Conservation (phyloP, 2,329 filamentous ascomycete genomes). For the Penicillium sp. region DNA sequence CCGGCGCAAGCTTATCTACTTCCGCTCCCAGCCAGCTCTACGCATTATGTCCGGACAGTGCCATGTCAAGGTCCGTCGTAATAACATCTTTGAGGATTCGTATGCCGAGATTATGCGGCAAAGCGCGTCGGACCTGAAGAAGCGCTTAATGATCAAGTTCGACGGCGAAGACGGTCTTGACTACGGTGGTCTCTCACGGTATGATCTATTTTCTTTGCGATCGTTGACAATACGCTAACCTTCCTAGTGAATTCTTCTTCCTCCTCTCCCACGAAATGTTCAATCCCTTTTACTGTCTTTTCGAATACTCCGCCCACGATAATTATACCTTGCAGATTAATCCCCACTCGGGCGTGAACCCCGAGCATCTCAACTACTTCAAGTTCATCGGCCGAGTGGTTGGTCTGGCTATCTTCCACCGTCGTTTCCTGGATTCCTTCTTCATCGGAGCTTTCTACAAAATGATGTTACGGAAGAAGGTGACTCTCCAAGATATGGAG, state of each 20-base stretch:
- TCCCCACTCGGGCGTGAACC: constrained; percentile 97
- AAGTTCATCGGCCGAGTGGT: constrained; percentile 99
- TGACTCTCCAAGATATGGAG: constrained; percentile 92
- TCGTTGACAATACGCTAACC: constrained; percentile 25
- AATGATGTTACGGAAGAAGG: constrained; percentile 95
- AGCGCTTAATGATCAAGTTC: constrained; percentile 99
- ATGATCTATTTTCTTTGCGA: constrained; percentile 24
- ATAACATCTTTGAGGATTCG: constrained; percentile 97
- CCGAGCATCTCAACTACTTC: constrained; percentile 99
- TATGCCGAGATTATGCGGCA: constrained; percentile 98
- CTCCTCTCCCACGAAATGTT: constrained; percentile 99
- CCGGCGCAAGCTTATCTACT: constrained; percentile 96
- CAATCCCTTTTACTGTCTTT: constrained; percentile 98
- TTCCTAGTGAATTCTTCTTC: constrained; percentile 90
- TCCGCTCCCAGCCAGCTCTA: constrained; percentile 94
- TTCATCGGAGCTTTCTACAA: constrained; percentile 99
- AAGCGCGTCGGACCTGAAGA: constrained; percentile 93
- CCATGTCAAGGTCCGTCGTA: constrained; percentile 94
- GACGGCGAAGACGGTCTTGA: constrained; percentile 97
- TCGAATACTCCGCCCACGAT: constrained; percentile 99
- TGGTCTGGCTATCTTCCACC: constrained; percentile 94
- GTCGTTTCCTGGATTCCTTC: constrained; percentile 95
- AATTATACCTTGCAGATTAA: constrained; percentile 99
- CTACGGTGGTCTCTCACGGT: constrained; percentile 89
- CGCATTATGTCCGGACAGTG: constrained; percentile 94